Evolutionary conservation across 768 basidiomycete genomes (phyloP).

Genomic region (Amanita fuliginea): DNA sequence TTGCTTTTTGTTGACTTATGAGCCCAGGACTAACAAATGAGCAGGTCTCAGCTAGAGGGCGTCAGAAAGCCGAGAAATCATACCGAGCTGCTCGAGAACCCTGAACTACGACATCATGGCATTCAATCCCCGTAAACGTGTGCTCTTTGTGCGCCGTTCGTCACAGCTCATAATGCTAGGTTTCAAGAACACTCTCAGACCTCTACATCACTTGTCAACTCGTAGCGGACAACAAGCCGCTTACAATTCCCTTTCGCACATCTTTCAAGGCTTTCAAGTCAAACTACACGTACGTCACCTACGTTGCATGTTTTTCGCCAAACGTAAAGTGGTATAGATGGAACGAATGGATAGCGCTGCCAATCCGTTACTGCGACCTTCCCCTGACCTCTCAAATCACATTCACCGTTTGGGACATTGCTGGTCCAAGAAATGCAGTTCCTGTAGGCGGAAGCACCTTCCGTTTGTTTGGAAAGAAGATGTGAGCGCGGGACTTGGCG

Average conservation of each 20-base stretch:
- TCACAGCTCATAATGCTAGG: conserved; percentile 18
- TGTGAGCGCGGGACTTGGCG: conserved; percentile 28
- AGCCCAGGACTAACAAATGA: not conserved
- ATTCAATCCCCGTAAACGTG: conserved; percentile 61
- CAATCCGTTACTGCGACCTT: conserved; percentile 90
- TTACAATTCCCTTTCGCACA: conserved; percentile 87
- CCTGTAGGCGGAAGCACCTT: conserved; percentile 92
- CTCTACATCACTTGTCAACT: conserved; percentile 91
- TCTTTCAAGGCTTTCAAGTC: conserved; percentile 89
- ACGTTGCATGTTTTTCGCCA: not conserved
- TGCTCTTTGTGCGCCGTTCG: conserved; percentile 2
- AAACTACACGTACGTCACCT: conserved; percentile 50
- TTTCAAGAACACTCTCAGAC: conserved; percentile 73
- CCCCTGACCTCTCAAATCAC: conserved; percentile 81
- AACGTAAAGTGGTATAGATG: conserved; percentile 39
- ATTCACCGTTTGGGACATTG: conserved; percentile 95
- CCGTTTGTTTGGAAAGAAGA: conserved; percentile 86
- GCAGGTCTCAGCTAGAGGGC: conserved; percentile 81
- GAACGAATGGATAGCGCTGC: conserved; percentile 93
- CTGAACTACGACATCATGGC: conserved; percentile 75
- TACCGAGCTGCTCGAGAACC: conserved; percentile 74
- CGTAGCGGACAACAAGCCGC: conserved; percentile 84
- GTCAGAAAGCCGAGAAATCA: conserved; percentile 58
- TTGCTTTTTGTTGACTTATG: not conserved
- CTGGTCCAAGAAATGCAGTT: conserved; percentile 63